These are phyloP conservation scores for Chytridiales sp. DNA, from an alignment of 371 early-diverging fungal genomes.

Conservation along the genomic window DNA sequence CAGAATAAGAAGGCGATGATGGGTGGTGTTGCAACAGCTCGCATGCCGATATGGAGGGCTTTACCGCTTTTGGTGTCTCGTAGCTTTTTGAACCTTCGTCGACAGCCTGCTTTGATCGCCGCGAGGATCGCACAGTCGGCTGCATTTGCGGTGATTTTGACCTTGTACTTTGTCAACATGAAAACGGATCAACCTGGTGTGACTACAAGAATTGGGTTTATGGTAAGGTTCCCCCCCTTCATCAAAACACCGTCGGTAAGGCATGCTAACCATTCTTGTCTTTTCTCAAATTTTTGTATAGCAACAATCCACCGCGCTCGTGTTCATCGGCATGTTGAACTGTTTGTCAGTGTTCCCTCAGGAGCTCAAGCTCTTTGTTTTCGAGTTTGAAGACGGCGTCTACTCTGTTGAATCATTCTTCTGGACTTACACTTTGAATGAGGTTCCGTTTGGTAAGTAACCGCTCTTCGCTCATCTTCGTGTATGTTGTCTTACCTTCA, in stretches of 20 bases:
- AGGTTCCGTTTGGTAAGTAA: constrained; percentile 36
- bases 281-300: constrained; percentile 2
- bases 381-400: constrained; percentile 37
- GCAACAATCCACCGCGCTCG: constrained; percentile 36
- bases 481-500: neutral
- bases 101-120: constrained; percentile 31
- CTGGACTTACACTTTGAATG: constrained; percentile 30
- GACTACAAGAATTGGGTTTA: constrained; percentile 35
- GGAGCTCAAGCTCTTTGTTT: constrained; percentile 28
- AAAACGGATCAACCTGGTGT: constrained; percentile 29
- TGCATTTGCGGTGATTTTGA: constrained; percentile 37
- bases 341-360: constrained; percentile 38
- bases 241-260: neutral
- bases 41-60: constrained; percentile 12
- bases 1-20: neutral
- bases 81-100: constrained; percentile 28
- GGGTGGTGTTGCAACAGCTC: neutral
- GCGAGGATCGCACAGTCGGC: constrained; percentile 36
- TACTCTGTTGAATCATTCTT: constrained; percentile 38
- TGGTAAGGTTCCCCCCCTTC: constrained; percentile 25
- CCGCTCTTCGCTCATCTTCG: neutral
- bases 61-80: constrained; percentile 31
- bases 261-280: neutral
- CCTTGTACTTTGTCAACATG: constrained; percentile 35
- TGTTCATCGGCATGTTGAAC: constrained; percentile 47